Evolutionary conservation across 2,329 filamentous ascomycete species (phyloP), one percentile per base, ranked within the genome.

Genomic region (Fusarium udum): DNA sequence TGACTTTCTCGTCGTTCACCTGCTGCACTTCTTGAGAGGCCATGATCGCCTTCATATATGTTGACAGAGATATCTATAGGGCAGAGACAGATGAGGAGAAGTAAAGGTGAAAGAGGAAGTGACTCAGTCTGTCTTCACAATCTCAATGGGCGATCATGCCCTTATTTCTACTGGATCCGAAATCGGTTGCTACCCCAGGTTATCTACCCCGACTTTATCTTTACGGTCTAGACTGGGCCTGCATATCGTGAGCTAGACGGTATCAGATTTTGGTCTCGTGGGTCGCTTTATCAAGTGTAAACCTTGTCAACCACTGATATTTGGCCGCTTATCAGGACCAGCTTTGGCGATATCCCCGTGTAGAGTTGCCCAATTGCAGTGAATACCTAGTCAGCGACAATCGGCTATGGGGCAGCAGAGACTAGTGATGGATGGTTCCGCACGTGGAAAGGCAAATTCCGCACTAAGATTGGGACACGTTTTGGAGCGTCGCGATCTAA

Each of bases 121-220:
- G 42, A 51, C 24, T 28, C 24, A 20, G 32, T 51, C 42, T 51
- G 31, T 18, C 22, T 16, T 22, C 15, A 18, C 32, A 22, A 24
- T 12, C 8, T 37, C 20, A 18, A 51, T 4, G 42, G 39, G 56
- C 56, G 42, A 59, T 51, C 40, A 31, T 51, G 8, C 4, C 40
- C 42, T 31, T 51, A 59, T 51, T 59, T 51, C 34, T 26, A 36
- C 56, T 36, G 16, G 34, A 26, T 59, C 56, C 42, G 42, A 51
- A 36, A 18, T 36, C 32, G 28, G 42, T 51, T 49, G 43, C 24
- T 36, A n/a, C 56, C 56, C 39, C 40, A 49, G 55, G 55, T n/a
- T 58, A 59, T 51, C 32, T 59, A 59, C 56, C 56, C 56, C 42
- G 56, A 59, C 42, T 59, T 28, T 31, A 31, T 51, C 32, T 51